phyloP scores from a whole-genome alignment of 2,329 filamentous ascomycete genomes.

The Capronia epimyces region DNA sequence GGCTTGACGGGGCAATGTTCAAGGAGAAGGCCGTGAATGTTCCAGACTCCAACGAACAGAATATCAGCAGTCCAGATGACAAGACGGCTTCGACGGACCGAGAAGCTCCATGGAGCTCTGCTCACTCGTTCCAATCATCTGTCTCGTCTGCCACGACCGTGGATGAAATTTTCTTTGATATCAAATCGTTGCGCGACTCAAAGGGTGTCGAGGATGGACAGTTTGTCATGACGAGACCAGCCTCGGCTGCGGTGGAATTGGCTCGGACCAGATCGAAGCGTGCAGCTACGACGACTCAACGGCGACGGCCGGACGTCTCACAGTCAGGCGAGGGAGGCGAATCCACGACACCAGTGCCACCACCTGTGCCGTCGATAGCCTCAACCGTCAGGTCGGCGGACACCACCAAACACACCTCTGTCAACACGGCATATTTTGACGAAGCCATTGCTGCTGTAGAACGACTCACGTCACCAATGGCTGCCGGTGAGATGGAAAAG shows the following conservation, averaged over 20 bases:
- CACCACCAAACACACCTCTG: conserved; percentile 23
- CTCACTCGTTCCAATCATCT: conserved; percentile 23
- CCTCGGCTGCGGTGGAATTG: conserved; percentile 24
- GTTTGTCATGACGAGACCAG: conserved; percentile 29
- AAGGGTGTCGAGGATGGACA: conserved; percentile 26
- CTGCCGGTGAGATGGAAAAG: not conserved
- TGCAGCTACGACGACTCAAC: conserved; percentile 1
- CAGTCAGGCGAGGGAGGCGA: not conserved
- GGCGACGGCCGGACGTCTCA: conserved; percentile 9
- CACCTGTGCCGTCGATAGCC: conserved; percentile 2
- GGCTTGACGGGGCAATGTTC: conserved; percentile 7
- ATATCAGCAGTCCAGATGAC: conserved; percentile 20
- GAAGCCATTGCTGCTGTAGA: conserved; percentile 29
- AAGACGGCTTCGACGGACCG: conserved; percentile 23
- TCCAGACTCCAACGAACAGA: conserved; percentile 5
- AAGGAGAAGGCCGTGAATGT: not conserved
- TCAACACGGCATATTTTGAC: conserved; percentile 26
- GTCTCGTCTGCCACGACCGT: conserved; percentile 23
- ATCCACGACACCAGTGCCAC: not conserved
- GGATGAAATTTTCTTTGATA: conserved; percentile 29
- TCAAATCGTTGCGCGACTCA: conserved; percentile 28
- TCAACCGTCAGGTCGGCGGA: conserved; percentile 5
- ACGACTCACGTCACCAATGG: conserved; percentile 16
- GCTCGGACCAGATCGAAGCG: conserved; percentile 25
- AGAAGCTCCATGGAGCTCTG: conserved; percentile 21